Conservation (phyloP, 1,284 basidiomycete species). For the Abortiporus biennis region DNA sequence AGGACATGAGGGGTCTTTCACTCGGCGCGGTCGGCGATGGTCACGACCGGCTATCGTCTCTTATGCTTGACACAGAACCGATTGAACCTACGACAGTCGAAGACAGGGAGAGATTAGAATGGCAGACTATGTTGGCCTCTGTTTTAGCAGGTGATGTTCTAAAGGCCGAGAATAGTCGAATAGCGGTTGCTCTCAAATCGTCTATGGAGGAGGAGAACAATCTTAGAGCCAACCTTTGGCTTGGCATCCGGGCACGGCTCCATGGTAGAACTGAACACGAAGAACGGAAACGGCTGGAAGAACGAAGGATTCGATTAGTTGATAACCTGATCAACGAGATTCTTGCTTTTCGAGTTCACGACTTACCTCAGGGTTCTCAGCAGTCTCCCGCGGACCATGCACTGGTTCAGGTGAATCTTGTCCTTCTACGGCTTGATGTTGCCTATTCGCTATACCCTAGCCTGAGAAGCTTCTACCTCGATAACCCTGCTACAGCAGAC, state of each 20-base stretch:
- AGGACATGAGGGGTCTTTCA: conserved; percentile 42
- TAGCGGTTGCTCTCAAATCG: conserved; percentile 66
- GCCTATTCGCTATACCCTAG: conserved; percentile 87
- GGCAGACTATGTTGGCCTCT: conserved; percentile 92
- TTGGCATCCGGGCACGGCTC: conserved; percentile 85
- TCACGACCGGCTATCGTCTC: conserved; percentile 46
- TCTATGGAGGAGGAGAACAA: conserved; percentile 67
- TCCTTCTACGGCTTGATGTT: conserved; percentile 78
- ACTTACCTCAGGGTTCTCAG: conserved; percentile 30
- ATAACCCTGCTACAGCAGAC: conserved; percentile 69
- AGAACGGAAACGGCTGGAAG: conserved; percentile 78
- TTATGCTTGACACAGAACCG: conserved; percentile 53
- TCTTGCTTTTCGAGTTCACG: conserved; percentile 58
- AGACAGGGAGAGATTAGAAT: conserved; percentile 82
- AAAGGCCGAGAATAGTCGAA: conserved; percentile 88
- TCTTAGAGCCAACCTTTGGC: conserved; percentile 73
- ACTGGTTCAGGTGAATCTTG: conserved; percentile 64
- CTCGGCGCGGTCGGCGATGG: conserved; percentile 36
- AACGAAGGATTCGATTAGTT: conserved; percentile 75
- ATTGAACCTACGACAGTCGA: conserved; percentile 59
- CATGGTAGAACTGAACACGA: conserved; percentile 78
- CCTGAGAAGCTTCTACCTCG: conserved; percentile 72
- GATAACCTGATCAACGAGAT: conserved; percentile 84
- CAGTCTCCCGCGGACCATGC: conserved; percentile 44
- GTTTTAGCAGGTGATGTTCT: conserved; percentile 91